phyloP scores from a whole-genome alignment of 345 rosid species.

The Turnera subulata region DNA sequence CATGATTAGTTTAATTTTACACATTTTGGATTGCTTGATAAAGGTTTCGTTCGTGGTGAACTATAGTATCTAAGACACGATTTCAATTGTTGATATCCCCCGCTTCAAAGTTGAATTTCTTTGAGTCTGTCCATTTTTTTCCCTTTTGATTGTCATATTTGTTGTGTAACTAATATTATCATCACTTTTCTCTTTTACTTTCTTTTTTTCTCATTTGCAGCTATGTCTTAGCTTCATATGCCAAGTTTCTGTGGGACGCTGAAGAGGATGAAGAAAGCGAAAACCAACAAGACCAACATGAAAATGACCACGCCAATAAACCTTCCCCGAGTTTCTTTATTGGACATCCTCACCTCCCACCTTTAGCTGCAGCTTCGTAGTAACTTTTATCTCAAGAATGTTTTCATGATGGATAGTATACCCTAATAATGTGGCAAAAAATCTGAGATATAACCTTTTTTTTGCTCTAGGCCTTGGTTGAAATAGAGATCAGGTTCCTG shows the following conservation, averaged over 20 bases:
- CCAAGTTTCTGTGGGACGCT: conserved; percentile 64
- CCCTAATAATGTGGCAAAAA: too few species aligned
- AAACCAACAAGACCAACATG: conserved; percentile 1
- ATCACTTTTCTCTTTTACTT: too few species aligned
- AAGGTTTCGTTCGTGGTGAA: too few species aligned
- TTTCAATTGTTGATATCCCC: not conserved
- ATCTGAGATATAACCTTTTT: too few species aligned
- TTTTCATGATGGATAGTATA: not conserved
- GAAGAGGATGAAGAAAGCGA: conserved; percentile 39
- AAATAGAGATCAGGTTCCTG: too few species aligned
- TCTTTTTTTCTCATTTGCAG: conserved; percentile 26
- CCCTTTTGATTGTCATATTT: too few species aligned
- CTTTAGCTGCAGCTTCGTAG: conserved; percentile 28
- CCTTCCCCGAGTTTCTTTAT: conserved; percentile 25
- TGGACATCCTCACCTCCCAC: conserved; percentile 20
- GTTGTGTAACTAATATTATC: too few species aligned
- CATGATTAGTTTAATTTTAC: too few species aligned
- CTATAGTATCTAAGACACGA: too few species aligned
- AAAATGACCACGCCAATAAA: conserved; percentile 6
- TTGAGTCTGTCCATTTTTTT: too few species aligned
- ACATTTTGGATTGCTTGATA: too few species aligned
- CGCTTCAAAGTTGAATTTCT: not conserved
- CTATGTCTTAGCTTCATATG: conserved; percentile 67
- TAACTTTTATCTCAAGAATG: not conserved
- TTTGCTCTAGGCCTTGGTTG: too few species aligned